phyloP scores from a whole-genome alignment of 1,139 yeast species.

The Blastobotrys aristatus region DNA sequence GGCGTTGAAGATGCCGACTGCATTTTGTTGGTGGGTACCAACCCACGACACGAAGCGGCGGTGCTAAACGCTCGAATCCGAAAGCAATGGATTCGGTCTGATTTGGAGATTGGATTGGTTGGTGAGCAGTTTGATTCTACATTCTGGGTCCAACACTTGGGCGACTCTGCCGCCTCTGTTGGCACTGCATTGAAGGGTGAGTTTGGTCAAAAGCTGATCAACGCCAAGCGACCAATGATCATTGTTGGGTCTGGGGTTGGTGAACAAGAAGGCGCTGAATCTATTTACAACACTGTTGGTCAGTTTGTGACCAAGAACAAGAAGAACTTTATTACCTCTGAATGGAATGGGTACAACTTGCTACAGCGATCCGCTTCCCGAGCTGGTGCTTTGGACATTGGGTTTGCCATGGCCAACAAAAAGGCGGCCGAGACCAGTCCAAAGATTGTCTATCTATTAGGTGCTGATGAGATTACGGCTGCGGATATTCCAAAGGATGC shows the following conservation, averaged over 20 bases:
- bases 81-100: slow-evolving; percentile 71
- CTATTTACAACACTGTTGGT: slow-evolving; percentile 58
- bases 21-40: slow-evolving; percentile 73
- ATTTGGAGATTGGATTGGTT: slow-evolving; percentile 59
- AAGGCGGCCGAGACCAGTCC: slow-evolving; percentile 52
- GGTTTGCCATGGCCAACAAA: slow-evolving; percentile 56
- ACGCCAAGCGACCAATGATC: slow-evolving; percentile 71
- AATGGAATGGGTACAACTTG: slow-evolving; percentile 80
- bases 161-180: slow-evolving; percentile 56
- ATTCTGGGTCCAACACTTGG: slow-evolving; percentile 60
- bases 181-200: slow-evolving; percentile 60
- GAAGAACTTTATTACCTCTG: slow-evolving; percentile 57
- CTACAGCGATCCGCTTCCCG: slow-evolving; percentile 86
- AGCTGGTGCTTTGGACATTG: slow-evolving; percentile 81
- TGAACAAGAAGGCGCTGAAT: slow-evolving; percentile 60
- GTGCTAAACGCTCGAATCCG: slow-evolving; percentile 82
- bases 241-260: slow-evolving; percentile 79
- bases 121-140: slow-evolving; percentile 80
- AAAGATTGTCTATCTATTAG: slow-evolving; percentile 73
- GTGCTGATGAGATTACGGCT: slow-evolving; percentile 75
- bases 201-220: slow-evolving; percentile 61
- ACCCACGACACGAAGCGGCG: slow-evolving; percentile 90
- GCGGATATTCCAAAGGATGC: slow-evolving; percentile 77
- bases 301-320: slow-evolving; percentile 54
- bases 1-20: slow-evolving; percentile 83